Evolutionary conservation across 2,329 filamentous ascomycete species (phyloP).

Genomic region (Hypoxylon sp.): DNA sequence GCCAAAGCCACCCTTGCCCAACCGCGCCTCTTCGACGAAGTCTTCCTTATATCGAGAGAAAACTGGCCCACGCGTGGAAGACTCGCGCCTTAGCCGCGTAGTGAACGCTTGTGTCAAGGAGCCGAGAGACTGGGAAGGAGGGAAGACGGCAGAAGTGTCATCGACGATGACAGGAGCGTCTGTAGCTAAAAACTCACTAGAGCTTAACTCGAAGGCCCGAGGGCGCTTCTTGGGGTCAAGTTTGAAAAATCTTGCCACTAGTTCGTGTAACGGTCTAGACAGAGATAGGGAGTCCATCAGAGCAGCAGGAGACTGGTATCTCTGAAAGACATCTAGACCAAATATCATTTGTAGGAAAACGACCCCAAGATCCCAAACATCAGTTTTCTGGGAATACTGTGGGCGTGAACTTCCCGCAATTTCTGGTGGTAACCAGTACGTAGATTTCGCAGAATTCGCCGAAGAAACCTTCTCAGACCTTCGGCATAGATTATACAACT

Average conservation of each 20-base stretch:
- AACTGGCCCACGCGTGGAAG: slow-evolving; percentile 66
- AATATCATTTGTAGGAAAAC: slow-evolving; percentile 96
- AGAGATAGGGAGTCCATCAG: slow-evolving; percentile 80
- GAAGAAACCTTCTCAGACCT: slow-evolving; percentile 68
- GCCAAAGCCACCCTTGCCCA: slow-evolving; percentile 95
- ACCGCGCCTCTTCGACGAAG: slow-evolving; percentile 88
- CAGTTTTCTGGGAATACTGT: slow-evolving; percentile 82
- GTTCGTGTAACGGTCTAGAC: slow-evolving; percentile 82
- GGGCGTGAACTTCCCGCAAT: slow-evolving; percentile 73
- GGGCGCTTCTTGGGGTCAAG: slow-evolving; percentile 86
- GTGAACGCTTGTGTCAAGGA: slow-evolving; percentile 62
- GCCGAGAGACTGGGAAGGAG: slow-evolving; percentile 61
- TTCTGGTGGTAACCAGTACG: slow-evolving; percentile 88
- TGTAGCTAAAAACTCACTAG: slow-evolving; percentile 76
- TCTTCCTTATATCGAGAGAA: slow-evolving; percentile 88
- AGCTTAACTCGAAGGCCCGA: slow-evolving; percentile 81
- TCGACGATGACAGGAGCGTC: slow-evolving; percentile 72
- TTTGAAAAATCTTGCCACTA: slow-evolving; percentile 88
- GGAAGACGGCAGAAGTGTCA: slow-evolving; percentile 59
- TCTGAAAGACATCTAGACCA: slow-evolving; percentile 81
- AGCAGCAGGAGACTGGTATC: slow-evolving; percentile 83
- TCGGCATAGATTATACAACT: slow-evolving; percentile 73
- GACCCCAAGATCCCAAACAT: slow-evolving; percentile 95
- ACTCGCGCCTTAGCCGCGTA: slow-evolving; percentile 71
- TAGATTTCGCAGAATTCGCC: slow-evolving; percentile 76